A percentile compares a stretch with the other conserved stretches of the same genome.
phyloP scores from a whole-genome alignment of 2,329 filamentous ascomycete genomes.

The Stagonosporopsis vannaccii region DNA sequence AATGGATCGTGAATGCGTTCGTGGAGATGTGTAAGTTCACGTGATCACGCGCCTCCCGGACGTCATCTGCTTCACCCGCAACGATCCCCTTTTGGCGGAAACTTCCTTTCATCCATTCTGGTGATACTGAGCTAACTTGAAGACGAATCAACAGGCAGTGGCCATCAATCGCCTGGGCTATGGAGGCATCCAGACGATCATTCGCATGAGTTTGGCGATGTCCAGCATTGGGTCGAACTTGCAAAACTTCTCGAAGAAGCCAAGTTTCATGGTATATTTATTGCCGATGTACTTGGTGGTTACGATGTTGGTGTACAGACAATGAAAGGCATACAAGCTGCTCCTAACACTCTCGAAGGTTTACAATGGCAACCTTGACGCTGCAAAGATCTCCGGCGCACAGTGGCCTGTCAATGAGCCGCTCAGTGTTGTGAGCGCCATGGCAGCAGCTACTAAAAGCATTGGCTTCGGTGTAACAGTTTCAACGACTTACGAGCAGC shows the following conservation, averaged over 20 bases:
- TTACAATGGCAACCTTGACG: constrained; percentile 69
- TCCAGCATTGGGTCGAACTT: constrained; percentile 49
- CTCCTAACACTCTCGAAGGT: constrained; percentile 40
- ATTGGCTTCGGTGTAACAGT: constrained; percentile 75
- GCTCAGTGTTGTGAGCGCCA: constrained; percentile 67
- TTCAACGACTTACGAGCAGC: constrained; percentile 73
- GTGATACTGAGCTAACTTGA: background rate
- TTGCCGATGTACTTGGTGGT: constrained; percentile 59
- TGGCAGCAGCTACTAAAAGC: constrained; percentile 71
- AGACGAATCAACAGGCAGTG: constrained; percentile 28
- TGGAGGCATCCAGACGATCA: constrained; percentile 71
- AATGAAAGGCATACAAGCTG: too few species aligned
- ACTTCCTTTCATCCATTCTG: background rate
- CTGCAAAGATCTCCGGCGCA: constrained; percentile 67
- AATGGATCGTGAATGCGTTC: constrained; percentile 54
- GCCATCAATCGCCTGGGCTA: constrained; percentile 59
- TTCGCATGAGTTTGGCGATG: constrained; percentile 62
- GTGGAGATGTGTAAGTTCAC: constrained; percentile 51
- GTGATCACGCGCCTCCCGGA: constrained; percentile 16
- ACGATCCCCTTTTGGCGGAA: background rate
- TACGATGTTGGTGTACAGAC: constrained; percentile 62
- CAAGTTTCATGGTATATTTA: constrained; percentile 52
- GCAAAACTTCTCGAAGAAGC: constrained; percentile 50
- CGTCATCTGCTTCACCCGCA: background rate
- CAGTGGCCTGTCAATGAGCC: constrained; percentile 79